Base-by-base conservation (phyloP, 106 monocot species). In the Triglochin maritima region DNA sequence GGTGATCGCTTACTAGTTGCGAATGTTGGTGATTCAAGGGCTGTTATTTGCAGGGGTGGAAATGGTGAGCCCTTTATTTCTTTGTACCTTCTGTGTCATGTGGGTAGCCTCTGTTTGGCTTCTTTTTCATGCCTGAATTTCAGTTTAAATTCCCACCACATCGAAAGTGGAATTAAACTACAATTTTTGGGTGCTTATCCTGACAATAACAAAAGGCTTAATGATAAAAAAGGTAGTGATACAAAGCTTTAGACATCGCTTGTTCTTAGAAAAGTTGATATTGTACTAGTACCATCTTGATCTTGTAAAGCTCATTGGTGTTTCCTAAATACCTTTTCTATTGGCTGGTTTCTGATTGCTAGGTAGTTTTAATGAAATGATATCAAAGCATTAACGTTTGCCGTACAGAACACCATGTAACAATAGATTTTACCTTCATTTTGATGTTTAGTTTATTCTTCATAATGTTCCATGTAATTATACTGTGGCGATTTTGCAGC, bases 1-100 rank as follows among this genome's bases (percentile, higher is more conserved):
- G 79, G 79, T 64, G 69, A 79, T 54, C 74, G 70, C n/a, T 46
- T 79, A 17, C 46, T 79, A 47, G 74, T 79, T 44, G 79, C 79
- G 10, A 79, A 79, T 69, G 79, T 79, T 64, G 79, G 79, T 17
- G 79, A 79, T 60, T 79, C 78, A 5, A 79, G 79, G 56, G 79
- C 79, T 56, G 79, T 79, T 54, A 79, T 79, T 16, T 79, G 74
- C 56, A 74, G 74, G 69, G 74, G 59, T 59, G 79, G 79, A 50
- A 74, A 79, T 58, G 79, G 79, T 70, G 50, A 50, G 74, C 45
- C 41, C 49, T 50, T 29, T 29, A 29, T 44, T 44, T 64, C n/a
- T 64, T n/a, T 64, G 15, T 14, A 14, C 59, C 13, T 8, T 8
- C 52, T 53, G 52, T 53, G 52, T 53, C 9, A 12, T 53, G 52